These are phyloP conservation scores for Picochlorum sp. DNA, from an alignment of 139 green algal genomes.

Conservation along the genomic window DNA sequence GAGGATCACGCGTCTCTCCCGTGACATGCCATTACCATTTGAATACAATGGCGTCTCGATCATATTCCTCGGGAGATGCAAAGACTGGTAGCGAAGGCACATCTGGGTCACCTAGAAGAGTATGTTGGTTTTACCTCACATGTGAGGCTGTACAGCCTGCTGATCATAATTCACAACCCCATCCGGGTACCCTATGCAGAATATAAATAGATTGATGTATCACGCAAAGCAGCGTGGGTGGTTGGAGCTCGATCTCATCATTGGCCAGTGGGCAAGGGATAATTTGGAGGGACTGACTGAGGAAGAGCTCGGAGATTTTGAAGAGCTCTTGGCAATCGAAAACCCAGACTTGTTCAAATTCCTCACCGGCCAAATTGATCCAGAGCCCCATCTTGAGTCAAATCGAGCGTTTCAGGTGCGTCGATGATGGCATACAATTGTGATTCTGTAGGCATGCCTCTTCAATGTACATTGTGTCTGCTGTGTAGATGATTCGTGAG, in stretches of 20 bases:
- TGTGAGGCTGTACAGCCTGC: too few relatives aligned
- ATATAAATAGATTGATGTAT: constrained; percentile 66
- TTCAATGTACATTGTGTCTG: too few relatives aligned
- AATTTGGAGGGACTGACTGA: constrained; percentile 41
- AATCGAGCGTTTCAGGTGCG: constrained; percentile 43
- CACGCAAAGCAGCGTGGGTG: constrained; percentile 71
- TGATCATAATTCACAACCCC: too few relatives aligned
- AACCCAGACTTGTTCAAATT: constrained; percentile 84
- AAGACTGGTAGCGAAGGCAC: too few relatives aligned
- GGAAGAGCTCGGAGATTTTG: constrained; percentile 36
- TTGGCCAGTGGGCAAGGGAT: constrained; percentile 65
- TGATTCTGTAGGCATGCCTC: too few relatives aligned
- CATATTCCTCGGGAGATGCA: too few relatives aligned
- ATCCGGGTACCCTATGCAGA: constrained; percentile 8
- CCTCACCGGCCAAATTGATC: constrained; percentile 57
- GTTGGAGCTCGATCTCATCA: constrained; percentile 76
- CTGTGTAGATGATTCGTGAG: constrained; percentile 13
- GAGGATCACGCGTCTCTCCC: too few relatives aligned
- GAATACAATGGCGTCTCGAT: too few relatives aligned
- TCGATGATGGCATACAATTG: background rate
- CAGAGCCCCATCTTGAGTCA: constrained; percentile 28
- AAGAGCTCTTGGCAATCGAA: constrained; percentile 55
- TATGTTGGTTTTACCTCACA: too few relatives aligned
- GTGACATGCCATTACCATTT: too few relatives aligned
- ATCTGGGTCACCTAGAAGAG: too few relatives aligned